Percentiles rank a stretch among this genome's conserved stretches.
These are phyloP conservation scores for Afroboletus lepidellus DNA, from an alignment of 1,284 basidiomycete genomes.

Conservation along the genomic window DNA sequence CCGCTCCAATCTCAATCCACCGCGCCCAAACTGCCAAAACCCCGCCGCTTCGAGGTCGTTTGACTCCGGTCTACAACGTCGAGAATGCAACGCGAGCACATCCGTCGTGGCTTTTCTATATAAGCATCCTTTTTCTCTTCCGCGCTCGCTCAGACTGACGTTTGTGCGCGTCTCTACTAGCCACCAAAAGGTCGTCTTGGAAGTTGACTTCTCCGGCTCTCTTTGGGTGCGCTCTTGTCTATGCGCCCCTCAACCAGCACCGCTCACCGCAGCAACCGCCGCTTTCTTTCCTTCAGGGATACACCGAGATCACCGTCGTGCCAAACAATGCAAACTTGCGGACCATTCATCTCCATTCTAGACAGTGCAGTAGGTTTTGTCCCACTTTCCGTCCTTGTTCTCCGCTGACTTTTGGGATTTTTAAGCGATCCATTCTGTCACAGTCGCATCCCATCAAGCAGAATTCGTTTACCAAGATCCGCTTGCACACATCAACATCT, in stretches of 20 bases:
- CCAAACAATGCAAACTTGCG: conserved; percentile 75
- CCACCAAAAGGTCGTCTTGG: conserved; percentile 89
- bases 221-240: conserved; percentile 57
- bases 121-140: conserved; percentile 48
- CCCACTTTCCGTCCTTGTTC: background rate
- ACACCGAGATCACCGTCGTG: conserved; percentile 86
- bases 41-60: background rate
- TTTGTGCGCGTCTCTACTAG: conserved; percentile 64
- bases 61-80: conserved; percentile 9
- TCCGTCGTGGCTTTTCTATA: conserved; percentile 80
- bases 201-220: conserved; percentile 81
- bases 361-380: conserved; percentile 71
- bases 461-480: conserved; percentile 80
- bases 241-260: conserved; percentile 9
- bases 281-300: conserved; percentile 54
- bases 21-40: background rate
- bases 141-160: conserved; percentile 43
- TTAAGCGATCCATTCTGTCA: conserved; percentile 72
- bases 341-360: conserved; percentile 82
- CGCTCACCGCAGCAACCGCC: conserved; percentile 19
- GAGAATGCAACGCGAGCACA: conserved; percentile 69
- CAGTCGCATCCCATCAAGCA: conserved; percentile 64
- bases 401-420: conserved; percentile 19
- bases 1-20: background rate
- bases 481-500: conserved; percentile 65